Conservation (phyloP, 225 moss, liverwort and hornwort genomes). For the Marchantia polymorpha region DNA sequence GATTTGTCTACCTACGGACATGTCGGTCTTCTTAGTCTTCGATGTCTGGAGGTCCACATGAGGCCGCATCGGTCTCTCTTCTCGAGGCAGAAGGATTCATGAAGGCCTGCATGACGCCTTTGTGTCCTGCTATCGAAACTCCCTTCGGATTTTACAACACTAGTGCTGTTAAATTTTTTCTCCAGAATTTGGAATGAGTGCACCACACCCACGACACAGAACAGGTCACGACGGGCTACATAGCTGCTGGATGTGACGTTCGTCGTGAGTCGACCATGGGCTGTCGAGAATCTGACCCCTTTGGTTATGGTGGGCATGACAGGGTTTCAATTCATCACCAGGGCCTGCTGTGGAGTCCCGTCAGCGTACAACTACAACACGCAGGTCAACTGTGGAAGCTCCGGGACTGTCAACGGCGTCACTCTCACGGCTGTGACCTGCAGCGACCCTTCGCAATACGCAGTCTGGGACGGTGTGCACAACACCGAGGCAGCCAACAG, state of each 20-base stretch:
- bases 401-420: slow-evolving; percentile 40
- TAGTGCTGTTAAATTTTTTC: too few relatives aligned
- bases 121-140: too few relatives aligned
- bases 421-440: slow-evolving; percentile 41
- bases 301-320: neutral
- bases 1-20: neutral
- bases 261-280: neutral
- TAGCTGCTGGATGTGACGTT: neutral
- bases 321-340: slow-evolving; percentile 32
- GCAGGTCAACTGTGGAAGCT: slow-evolving; percentile 42
- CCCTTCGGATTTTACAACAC: too few relatives aligned
- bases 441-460: slow-evolving; percentile 37
- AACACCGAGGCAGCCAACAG: slow-evolving; percentile 48
- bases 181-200: too few relatives aligned
- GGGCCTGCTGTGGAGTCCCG: slow-evolving; percentile 49
- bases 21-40: neutral
- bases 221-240: neutral
- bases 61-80: too few relatives aligned
- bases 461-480: slow-evolving; percentile 50
- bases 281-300: neutral
- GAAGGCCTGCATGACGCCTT: too few relatives aligned
- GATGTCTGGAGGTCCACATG: neutral
- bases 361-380: slow-evolving; percentile 44
- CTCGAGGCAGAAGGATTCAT: too few relatives aligned
- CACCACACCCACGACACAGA: neutral